Percentiles rank a stretch among this genome's conserved stretches.
Conservation (phyloP, 768 basidiomycete genomes). For the Mycena floridula region DNA sequence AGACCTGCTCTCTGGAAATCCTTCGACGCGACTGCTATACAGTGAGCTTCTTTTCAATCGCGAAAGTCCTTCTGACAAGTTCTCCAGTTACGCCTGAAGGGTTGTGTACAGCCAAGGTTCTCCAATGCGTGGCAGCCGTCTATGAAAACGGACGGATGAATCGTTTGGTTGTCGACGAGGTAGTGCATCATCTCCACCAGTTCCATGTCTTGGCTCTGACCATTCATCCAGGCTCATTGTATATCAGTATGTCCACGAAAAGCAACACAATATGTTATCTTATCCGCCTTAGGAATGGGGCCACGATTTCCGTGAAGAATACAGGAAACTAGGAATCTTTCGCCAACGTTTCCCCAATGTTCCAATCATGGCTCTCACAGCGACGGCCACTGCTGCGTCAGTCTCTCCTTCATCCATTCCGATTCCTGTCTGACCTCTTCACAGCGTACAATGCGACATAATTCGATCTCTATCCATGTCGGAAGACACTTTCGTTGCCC, state of each 20-base stretch:
- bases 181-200: slow-evolving; percentile 24
- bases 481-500: slow-evolving; percentile 45
- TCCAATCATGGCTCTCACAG: slow-evolving; percentile 85
- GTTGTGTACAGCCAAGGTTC: slow-evolving; percentile 49
- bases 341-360: slow-evolving; percentile 59
- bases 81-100: slow-evolving; percentile 71
- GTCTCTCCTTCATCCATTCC: too few relatives aligned
- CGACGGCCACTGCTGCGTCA: slow-evolving; percentile 70
- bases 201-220: too few relatives aligned
- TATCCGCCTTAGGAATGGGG: slow-evolving; percentile 64
- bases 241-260: slow-evolving; percentile 52
- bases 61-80: too few relatives aligned
- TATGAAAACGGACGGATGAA: slow-evolving; percentile 56
- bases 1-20: slow-evolving; percentile 56
- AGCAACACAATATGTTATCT: background rate
- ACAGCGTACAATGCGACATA: slow-evolving; percentile 72
- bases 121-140: slow-evolving; percentile 39
- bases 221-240: slow-evolving; percentile 79
- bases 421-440: too few relatives aligned
- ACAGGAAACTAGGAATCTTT: slow-evolving; percentile 66
- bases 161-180: slow-evolving; percentile 79
- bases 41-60: slow-evolving; percentile 50
- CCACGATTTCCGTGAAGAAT: slow-evolving; percentile 73
- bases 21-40: slow-evolving; percentile 60
- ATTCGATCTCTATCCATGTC: slow-evolving; percentile 59